A percentile compares a stretch with the other conserved stretches of the same genome.
These are phyloP conservation scores for Jacaranda copaia DNA, from an alignment of 257 asterid species.

Conservation along the genomic window DNA sequence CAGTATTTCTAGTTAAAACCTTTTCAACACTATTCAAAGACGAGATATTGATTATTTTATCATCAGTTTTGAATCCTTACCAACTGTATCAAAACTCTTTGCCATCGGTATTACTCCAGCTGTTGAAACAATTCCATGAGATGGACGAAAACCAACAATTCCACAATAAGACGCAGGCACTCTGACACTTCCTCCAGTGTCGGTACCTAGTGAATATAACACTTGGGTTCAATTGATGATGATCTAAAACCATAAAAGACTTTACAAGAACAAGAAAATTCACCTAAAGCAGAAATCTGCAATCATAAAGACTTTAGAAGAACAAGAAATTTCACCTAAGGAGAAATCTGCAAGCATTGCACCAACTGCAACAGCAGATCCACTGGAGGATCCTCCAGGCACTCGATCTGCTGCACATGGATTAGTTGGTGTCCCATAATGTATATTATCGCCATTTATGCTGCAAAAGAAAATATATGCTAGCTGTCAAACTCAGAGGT, in stretches of 20 bases:
- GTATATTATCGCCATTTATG: constrained; percentile 86
- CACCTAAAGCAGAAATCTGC: constrained; percentile 46
- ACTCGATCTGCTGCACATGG: constrained; percentile 85
- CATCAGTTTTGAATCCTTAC: constrained; percentile 46
- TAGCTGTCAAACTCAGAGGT: constrained; percentile 24
- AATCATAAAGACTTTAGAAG: not conserved
- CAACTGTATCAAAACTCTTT: constrained; percentile 91
- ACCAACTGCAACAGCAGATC: constrained; percentile 94
- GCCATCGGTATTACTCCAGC: constrained; percentile 86
- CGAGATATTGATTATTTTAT: not conserved
- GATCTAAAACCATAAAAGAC: not conserved
- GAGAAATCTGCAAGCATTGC: constrained; percentile 81
- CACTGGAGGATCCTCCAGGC: constrained; percentile 99
- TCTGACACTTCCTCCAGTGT: constrained; percentile 94
- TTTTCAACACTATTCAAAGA: not conserved
- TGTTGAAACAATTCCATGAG: constrained; percentile 79
- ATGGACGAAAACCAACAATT: constrained; percentile 86
- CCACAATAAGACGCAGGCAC: constrained; percentile 96
- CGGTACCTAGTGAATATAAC: constrained; percentile 65
- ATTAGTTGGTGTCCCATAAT: constrained; percentile 84
- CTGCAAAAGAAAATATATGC: constrained; percentile 52
- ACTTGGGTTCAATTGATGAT: constrained; percentile 14
- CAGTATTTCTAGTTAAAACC: not conserved
- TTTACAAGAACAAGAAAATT: not conserved
- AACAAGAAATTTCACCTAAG: constrained; percentile 52